A percentile compares a stretch with the other conserved stretches of the same genome.
Conservation (phyloP, 257 asterid species). For the Paraleonurus japonicus region DNA sequence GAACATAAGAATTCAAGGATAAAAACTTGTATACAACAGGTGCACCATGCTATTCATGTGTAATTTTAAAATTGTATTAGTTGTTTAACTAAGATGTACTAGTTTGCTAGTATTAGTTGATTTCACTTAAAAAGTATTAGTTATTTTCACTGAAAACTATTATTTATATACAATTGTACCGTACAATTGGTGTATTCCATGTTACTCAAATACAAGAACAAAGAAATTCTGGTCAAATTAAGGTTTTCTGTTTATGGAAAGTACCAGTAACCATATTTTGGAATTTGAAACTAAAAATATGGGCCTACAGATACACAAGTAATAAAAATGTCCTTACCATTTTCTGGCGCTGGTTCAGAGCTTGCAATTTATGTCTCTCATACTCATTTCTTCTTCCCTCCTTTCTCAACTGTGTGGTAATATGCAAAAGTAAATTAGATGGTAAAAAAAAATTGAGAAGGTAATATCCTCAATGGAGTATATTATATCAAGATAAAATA, state of each 20-base stretch:
- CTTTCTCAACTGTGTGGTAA: slow-evolving; percentile 63
- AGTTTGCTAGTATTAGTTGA: too few species aligned
- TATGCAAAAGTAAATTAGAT: slow-evolving; percentile 12
- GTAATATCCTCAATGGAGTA: not conserved
- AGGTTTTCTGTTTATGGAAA: not conserved
- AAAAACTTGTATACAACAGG: too few species aligned
- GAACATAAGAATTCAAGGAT: not conserved
- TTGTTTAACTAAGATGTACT: too few species aligned
- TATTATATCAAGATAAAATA: not conserved
- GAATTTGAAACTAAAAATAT: not conserved
- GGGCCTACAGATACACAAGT: not conserved
- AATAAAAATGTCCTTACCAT: slow-evolving; percentile 49
- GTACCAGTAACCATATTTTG: not conserved
- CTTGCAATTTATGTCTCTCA: slow-evolving; percentile 88
- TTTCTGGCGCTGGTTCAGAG: slow-evolving; percentile 92
- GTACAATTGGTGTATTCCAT: too few species aligned
- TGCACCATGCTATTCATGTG: too few species aligned
- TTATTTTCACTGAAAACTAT: too few species aligned
- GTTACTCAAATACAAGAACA: not conserved
- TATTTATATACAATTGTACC: too few species aligned
- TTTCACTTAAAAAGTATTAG: too few species aligned
- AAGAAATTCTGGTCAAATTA: not conserved
- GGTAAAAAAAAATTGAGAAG: slow-evolving; percentile 14
- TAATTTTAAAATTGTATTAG: too few species aligned
- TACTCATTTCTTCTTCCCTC: slow-evolving; percentile 94